These are phyloP conservation scores for Musa beccarii DNA, from an alignment of 176 grass and related monocot genomes.

Conservation along the genomic window DNA sequence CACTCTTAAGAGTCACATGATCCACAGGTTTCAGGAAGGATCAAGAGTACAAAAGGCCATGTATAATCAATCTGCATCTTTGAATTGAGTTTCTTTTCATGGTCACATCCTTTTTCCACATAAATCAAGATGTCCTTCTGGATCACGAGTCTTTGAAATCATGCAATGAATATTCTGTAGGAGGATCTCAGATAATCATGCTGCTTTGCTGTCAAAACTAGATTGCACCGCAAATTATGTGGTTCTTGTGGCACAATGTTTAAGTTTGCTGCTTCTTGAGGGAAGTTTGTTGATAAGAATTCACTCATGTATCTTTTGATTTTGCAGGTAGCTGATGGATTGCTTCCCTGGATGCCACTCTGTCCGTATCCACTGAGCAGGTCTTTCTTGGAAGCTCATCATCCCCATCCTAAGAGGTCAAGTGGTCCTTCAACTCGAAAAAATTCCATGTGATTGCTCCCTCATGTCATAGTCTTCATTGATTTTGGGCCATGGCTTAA, in stretches of 20 bases:
- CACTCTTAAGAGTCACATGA: background rate
- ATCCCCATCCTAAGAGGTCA: conserved; percentile 3
- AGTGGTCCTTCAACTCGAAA: background rate
- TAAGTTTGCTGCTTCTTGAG: background rate
- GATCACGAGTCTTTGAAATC: background rate
- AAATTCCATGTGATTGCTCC: background rate
- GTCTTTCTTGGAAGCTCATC: background rate
- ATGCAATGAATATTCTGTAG: background rate
- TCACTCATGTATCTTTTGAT: background rate
- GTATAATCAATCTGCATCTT: background rate
- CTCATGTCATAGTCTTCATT: background rate
- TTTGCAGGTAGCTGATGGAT: background rate
- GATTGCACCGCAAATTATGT: background rate
- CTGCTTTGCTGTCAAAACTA: background rate
- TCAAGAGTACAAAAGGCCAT: background rate
- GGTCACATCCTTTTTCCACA: background rate
- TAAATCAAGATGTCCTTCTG: background rate
- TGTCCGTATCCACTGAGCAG: background rate
- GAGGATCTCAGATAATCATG: background rate
- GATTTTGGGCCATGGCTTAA: background rate
- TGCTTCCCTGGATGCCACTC: background rate
- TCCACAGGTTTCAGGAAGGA: background rate
- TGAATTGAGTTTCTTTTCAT: background rate
- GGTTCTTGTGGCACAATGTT: background rate
- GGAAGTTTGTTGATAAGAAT: background rate